Conservation (phyloP, 306 rosid genomes). For the Prinsepia uniflora region DNA sequence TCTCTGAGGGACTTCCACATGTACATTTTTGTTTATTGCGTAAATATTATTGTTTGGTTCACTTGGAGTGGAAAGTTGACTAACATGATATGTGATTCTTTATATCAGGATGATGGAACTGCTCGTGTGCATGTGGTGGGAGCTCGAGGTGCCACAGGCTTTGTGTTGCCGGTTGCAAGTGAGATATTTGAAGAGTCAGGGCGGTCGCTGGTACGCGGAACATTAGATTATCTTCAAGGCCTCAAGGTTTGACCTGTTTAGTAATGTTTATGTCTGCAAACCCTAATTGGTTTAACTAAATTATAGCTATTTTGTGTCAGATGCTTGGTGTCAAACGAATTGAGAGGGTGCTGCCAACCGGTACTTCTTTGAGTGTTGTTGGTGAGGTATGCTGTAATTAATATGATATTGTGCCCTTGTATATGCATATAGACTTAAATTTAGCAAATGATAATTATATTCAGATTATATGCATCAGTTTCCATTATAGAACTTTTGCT, state of each 20-base stretch:
- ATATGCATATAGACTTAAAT: background rate
- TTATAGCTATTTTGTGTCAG: constrained; percentile 37
- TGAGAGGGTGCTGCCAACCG: constrained; percentile 89
- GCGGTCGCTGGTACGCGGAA: constrained; percentile 91
- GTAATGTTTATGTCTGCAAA: constrained; percentile 2
- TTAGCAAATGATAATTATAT: background rate
- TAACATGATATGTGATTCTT: constrained; percentile 1
- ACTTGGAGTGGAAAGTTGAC: constrained; percentile 4
- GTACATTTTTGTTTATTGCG: background rate
- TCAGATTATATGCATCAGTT: background rate
- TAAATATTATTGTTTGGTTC: background rate
- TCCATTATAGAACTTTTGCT: background rate
- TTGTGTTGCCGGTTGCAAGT: constrained; percentile 74
- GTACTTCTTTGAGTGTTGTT: constrained; percentile 91
- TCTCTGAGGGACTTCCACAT: background rate
- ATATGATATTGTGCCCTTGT: background rate
- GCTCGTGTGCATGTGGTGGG: constrained; percentile 79
- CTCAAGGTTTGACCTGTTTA: constrained; percentile 60
- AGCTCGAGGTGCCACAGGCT: constrained; percentile 86
- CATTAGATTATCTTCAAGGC: constrained; percentile 97
- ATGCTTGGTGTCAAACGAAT: constrained; percentile 97
- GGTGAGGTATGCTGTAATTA: constrained; percentile 72
- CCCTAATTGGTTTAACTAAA: constrained; percentile 9
- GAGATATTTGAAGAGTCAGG: constrained; percentile 98
- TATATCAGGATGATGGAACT: constrained; percentile 79